Conservation (phyloP, 441 rosid genomes). For the Hura crepitans region DNA sequence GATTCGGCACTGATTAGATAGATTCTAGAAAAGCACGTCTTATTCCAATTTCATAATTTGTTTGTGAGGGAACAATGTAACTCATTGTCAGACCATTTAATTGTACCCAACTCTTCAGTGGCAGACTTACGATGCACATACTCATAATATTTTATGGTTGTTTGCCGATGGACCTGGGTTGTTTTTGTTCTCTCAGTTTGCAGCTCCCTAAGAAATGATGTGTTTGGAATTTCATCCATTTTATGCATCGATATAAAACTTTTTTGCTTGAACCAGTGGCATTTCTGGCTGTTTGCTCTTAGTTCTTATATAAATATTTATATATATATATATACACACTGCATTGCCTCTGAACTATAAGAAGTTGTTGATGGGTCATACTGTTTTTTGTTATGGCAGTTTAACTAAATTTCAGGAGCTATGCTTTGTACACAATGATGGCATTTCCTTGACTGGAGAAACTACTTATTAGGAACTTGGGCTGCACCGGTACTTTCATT, state of each 20-base stretch:
- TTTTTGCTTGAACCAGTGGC: neutral
- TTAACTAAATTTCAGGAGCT: conserved; percentile 43
- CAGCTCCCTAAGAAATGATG: neutral
- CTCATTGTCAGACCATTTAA: neutral
- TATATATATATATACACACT: too few species aligned
- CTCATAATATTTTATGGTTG: neutral
- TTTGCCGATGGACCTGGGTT: neutral
- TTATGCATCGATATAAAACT: neutral
- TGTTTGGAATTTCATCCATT: neutral
- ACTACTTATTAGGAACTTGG: conserved; percentile 19
- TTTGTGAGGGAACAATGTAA: neutral
- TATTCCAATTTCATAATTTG: neutral
- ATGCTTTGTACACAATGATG: conserved; percentile 25
- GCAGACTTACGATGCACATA: neutral
- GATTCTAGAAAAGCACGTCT: neutral
- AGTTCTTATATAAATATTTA: neutral
- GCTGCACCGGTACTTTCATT: neutral
- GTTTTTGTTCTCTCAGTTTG: neutral
- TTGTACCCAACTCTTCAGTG: neutral
- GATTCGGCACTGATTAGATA: neutral
- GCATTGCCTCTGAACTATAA: conserved; percentile 4
- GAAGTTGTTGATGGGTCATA: conserved; percentile 4
- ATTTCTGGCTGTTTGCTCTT: conserved; percentile 3
- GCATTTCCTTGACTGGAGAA: conserved; percentile 12
- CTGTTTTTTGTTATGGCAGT: conserved; percentile 31